These are phyloP conservation scores for Kickxella alabastrina DNA, from an alignment of 192 early-diverging fungal genomes.

Conservation along the genomic window DNA sequence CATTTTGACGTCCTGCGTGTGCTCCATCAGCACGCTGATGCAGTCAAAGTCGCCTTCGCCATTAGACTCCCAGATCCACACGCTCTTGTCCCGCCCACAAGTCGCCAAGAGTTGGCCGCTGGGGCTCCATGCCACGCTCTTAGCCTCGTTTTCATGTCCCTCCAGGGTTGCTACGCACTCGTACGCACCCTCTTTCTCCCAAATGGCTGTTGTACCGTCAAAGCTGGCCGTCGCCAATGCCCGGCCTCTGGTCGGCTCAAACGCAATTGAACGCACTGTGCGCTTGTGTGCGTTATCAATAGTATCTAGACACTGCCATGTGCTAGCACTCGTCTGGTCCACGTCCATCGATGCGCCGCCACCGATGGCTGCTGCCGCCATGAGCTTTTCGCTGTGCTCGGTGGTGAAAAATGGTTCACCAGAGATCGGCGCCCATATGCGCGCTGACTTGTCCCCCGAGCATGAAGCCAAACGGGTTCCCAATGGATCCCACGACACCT, in stretches of 20 bases:
- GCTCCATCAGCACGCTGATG: conserved; percentile 90
- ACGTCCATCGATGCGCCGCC: conserved; percentile 1
- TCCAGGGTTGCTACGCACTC: conserved; percentile 93
- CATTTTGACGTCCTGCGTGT: conserved; percentile 95
- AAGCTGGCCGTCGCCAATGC: conserved; percentile 86
- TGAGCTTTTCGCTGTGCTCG: not conserved
- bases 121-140: conserved; percentile 83
- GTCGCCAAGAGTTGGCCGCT: conserved; percentile 84
- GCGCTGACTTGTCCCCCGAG: conserved; percentile 82
- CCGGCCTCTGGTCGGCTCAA: conserved; percentile 64
- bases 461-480: conserved; percentile 74
- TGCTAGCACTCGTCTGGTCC: conserved; percentile 1
- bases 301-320: conserved; percentile 68
- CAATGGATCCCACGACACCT: conserved; percentile 78
- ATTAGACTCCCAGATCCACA: conserved; percentile 94
- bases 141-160: conserved; percentile 98
- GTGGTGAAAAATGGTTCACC: conserved; percentile 11
- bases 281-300: conserved; percentile 87
- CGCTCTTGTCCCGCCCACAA: conserved; percentile 93
- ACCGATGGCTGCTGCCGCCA: too few relatives aligned
- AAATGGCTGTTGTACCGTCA: conserved; percentile 89
- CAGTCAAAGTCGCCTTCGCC: conserved; percentile 94
- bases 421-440: conserved; percentile 68
- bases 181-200: conserved; percentile 75
- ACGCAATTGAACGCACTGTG: conserved; percentile 85